phyloP scores from a whole-genome alignment of 345 rosid genomes.

The Linum tenue region DNA sequence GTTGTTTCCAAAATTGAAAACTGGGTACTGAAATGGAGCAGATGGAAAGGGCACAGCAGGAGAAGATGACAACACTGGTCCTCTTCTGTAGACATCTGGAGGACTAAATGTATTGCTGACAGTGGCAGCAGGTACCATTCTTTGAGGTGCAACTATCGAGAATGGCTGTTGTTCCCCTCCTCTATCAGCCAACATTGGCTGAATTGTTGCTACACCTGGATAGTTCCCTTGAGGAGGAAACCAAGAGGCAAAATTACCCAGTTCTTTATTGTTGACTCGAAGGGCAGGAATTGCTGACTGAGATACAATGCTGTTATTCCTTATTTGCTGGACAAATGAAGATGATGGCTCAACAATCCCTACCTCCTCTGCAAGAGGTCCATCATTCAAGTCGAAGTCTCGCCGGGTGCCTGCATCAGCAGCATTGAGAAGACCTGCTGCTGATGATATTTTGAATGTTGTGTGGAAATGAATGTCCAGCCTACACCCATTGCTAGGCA shows the following conservation, averaged over 20 bases:
- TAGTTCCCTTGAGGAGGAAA: constrained; percentile 46
- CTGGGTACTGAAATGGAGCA: constrained; percentile 59
- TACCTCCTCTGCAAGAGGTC: constrained; percentile 53
- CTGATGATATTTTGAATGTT: constrained; percentile 24
- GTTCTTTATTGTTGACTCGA: constrained; percentile 36
- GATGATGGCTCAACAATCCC: constrained; percentile 34
- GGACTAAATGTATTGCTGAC: constrained; percentile 45
- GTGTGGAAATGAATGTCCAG: constrained; percentile 28
- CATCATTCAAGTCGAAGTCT: constrained; percentile 89
- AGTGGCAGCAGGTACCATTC: constrained; percentile 45
- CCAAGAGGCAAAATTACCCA: constrained; percentile 59
- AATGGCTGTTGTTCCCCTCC: constrained; percentile 45
- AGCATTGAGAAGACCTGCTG: constrained; percentile 23
- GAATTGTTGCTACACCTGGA: constrained; percentile 43
- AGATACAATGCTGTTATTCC: constrained; percentile 30
- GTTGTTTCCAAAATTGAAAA: constrained; percentile 45
- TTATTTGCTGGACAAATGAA: constrained; percentile 31
- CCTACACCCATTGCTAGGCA: constrained; percentile 29
- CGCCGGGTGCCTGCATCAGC: constrained; percentile 30
- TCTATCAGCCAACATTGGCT: constrained; percentile 52
- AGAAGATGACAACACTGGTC: constrained; percentile 63
- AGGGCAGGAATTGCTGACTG: constrained; percentile 47
- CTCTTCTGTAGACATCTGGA: constrained; percentile 46
- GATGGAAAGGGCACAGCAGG: constrained; percentile 67
- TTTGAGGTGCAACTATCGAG: constrained; percentile 48